These are phyloP conservation scores for Monascus purpureus DNA, from an alignment of 495 filamentous ascomycete genomes.

Conservation along the genomic window DNA sequence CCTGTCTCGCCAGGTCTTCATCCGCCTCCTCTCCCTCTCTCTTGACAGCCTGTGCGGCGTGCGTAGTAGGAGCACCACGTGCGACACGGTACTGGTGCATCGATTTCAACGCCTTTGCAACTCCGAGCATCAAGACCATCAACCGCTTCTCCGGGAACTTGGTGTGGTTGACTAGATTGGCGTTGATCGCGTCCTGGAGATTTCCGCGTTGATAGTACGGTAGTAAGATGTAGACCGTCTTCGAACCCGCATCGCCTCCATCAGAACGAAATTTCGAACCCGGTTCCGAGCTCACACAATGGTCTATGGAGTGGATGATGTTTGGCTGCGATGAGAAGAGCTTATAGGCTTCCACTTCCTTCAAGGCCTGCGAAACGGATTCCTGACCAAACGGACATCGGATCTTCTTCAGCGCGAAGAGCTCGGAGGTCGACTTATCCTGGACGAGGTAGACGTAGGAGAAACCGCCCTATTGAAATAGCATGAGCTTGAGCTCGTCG, in stretches of 20 bases:
- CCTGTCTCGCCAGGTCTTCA: slow-evolving; percentile 40
- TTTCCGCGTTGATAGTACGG: slow-evolving; percentile 93
- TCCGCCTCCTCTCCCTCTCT: slow-evolving; percentile 47
- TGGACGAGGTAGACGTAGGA: slow-evolving; percentile 98
- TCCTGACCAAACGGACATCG: slow-evolving; percentile 94
- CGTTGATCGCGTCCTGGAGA: slow-evolving; percentile 95
- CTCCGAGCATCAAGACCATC: slow-evolving; percentile 82
- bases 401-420: slow-evolving; percentile 97
- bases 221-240: slow-evolving; percentile 92
- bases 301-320: slow-evolving; percentile 86
- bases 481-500: neutral
- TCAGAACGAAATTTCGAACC: slow-evolving; percentile 45
- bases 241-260: slow-evolving; percentile 46
- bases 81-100: slow-evolving; percentile 81
- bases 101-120: slow-evolving; percentile 70
- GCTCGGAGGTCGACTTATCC: slow-evolving; percentile 61
- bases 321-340: slow-evolving; percentile 69
- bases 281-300: slow-evolving; percentile 50
- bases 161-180: slow-evolving; percentile 94
- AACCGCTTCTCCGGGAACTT: slow-evolving; percentile 77
- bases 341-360: slow-evolving; percentile 92
- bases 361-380: slow-evolving; percentile 83
- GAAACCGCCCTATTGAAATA: slow-evolving; percentile 62
- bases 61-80: slow-evolving; percentile 35
- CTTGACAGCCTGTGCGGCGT: slow-evolving; percentile 48